Base-by-base conservation (phyloP, 305 asterid genomes). In the Solanum hybrid region DNA sequence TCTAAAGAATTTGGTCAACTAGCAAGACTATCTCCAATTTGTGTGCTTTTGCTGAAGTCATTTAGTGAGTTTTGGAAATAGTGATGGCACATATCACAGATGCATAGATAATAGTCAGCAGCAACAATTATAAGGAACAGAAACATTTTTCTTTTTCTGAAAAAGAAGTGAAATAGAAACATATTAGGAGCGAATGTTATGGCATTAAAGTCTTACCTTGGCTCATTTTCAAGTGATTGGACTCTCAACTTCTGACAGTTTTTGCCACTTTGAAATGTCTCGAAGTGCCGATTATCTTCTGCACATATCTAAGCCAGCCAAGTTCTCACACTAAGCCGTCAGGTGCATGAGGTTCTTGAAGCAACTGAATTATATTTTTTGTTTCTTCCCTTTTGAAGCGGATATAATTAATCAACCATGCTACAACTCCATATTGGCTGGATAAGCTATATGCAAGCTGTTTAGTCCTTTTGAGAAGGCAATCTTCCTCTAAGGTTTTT, bases 321-420 rank as follows among this genome's bases (percentile, higher is more conserved):
- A 41, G 72, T 27, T 32, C 34, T 83, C 87, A 45, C 75, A 83
- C 38, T 29, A 83, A 83, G 12, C 41, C 7, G 7, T 57, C 88
- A 10, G 77, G 77, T 11, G 77, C 88, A 45, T 20, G 88, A 85
- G 88, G 45, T 57, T 85, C 77, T 85, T 85, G 88, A 85, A 85
- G 77, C 77, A 57, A 5, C 77, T 31, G 45, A 45, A 51, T 10
- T 34, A 34, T 36, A 24, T 24, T 22, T 79, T 33, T 79, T 36
- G 32, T 36, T 79, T 79, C 86, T 36, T 36, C 57, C 86, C 32
- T 79, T 36, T n/a, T 79, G 86, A 79, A 79, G 86, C 2, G 11
- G 61, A 79, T 79, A 79, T 3, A 36, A n/a, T 37, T 17, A 79
- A 36, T n/a, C 61, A 79, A 79, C 32, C 85, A 79, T 14, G 6